Base-by-base conservation (phyloP, 1,284 basidiomycete species). In the Clitocybe nebularis region DNA sequence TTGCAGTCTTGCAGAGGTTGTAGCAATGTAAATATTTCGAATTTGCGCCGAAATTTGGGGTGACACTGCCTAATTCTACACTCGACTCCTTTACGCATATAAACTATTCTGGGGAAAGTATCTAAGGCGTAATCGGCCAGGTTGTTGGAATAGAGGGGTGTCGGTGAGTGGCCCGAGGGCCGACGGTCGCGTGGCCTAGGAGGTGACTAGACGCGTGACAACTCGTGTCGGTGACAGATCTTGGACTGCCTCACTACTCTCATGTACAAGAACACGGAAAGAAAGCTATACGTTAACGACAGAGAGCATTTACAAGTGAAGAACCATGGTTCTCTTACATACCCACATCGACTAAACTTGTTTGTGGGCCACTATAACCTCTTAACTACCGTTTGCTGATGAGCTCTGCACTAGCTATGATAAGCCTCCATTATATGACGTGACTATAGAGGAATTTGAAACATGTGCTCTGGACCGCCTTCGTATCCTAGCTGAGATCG, bases 401-500 rank as follows among this genome's bases (percentile, higher is more conserved):
- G 16, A 41, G 19, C 20, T 25, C 37, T 14, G 3, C 23, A 8
- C 26, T 9, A 93, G 91, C 66, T 98, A 99, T 58, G 81, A 91
- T 49, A 69, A 65, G n/a, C 90, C 93, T 9, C 95, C 95, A 4
- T 60, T 77, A 10, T 84, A 86, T 36, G 94, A 99, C 56, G 86
- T 99, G 21, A 95, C 93, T 1, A 76, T 99, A 14, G 96, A 99
- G 59, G 90, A 98, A 51, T 99, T 99, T 54, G 96, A 99, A 66
- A 84, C 77, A 2, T 92, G 80, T 62, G 96, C 95, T 0, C 77
- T 99, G 16, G 84, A 95, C 52, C 75, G 96, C 21, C 74, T 99
- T 28, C 82, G 87, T 40, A 80, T 99, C 13, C 76, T 99, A 5
- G 89, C 93, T 4, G 93, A 98, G 62, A 96, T 99, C 50, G 96